Conservation (phyloP, 2,329 filamentous ascomycete species). For the Ophiostoma ips region DNA sequence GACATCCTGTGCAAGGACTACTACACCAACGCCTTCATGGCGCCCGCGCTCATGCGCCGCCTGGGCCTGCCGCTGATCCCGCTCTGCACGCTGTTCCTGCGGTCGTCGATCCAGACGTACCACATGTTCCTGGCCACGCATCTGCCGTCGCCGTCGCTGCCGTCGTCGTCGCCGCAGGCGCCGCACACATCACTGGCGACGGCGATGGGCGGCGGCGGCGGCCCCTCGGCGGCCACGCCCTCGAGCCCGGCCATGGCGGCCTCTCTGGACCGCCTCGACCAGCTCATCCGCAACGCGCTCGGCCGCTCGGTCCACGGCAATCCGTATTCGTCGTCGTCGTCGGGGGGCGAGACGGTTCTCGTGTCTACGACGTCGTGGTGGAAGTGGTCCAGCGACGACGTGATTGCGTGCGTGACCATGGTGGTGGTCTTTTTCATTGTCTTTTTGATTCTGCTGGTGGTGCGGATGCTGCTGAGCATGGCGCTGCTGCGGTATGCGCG, state of each 20-base stretch:
- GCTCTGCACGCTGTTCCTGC: constrained; percentile 86
- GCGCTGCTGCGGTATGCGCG: constrained; percentile 65
- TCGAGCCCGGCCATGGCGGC: constrained; percentile 63
- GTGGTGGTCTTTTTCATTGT: constrained; percentile 69
- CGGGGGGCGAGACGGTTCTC: background rate
- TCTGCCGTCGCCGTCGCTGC: constrained; percentile 56
- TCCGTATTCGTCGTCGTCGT: constrained; percentile 21
- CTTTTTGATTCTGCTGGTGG: constrained; percentile 71
- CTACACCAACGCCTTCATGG: constrained; percentile 86
- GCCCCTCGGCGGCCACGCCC: constrained; percentile 42
- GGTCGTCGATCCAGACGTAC: constrained; percentile 88
- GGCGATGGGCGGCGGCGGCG: constrained; percentile 25
- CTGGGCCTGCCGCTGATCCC: constrained; percentile 86
- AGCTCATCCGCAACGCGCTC: constrained; percentile 61
- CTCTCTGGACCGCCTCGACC: constrained; percentile 66
- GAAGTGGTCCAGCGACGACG: constrained; percentile 50
- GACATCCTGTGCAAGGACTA: constrained; percentile 96
- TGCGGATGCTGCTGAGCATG: constrained; percentile 85
- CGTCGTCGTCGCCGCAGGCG: constrained; percentile 52
- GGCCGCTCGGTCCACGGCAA: constrained; percentile 58
- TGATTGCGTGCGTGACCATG: constrained; percentile 68
- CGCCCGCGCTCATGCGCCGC: constrained; percentile 78
- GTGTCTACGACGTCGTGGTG: background rate
- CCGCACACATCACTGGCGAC: constrained; percentile 44
- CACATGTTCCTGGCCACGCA: constrained; percentile 93